Evolutionary conservation across 83 land plant species (phyloP).

Genomic region (Larix sibirica): DNA sequence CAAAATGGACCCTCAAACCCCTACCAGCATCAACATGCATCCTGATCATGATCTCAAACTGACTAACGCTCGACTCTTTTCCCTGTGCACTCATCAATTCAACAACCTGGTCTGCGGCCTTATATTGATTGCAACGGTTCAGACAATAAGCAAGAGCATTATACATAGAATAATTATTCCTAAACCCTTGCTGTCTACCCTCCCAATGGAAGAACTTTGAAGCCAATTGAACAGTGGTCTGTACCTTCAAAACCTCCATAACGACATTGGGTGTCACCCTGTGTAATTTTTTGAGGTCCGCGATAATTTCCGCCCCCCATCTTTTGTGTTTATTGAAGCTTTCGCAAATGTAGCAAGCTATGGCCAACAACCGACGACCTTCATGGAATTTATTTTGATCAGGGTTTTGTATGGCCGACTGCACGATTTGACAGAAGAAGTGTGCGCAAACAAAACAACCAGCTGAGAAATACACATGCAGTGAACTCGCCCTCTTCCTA

Average conservation of each 20-base stretch:
- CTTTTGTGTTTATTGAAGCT: constrained; percentile 45
- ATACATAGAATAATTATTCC: constrained; percentile 51
- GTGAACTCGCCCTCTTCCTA: too few species aligned
- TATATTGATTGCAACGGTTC: constrained; percentile 27
- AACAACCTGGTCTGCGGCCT: constrained; percentile 61
- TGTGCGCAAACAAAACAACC: too few species aligned
- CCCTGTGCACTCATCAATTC: constrained; percentile 69
- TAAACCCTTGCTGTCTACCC: constrained; percentile 65
- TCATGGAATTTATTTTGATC: background rate
- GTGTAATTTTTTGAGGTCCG: constrained; percentile 58
- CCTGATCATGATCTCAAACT: constrained; percentile 67
- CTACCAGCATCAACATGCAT: constrained; percentile 54
- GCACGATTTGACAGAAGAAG: too few species aligned
- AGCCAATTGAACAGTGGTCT: constrained; percentile 31
- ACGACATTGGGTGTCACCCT: too few species aligned
- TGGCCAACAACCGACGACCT: constrained; percentile 54
- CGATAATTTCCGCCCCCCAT: constrained; percentile 55
- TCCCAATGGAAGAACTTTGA: constrained; percentile 75
- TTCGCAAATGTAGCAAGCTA: constrained; percentile 61
- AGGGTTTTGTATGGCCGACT: too few species aligned
- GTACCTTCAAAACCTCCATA: constrained; percentile 54
- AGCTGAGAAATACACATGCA: too few species aligned
- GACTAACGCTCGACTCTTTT: constrained; percentile 54
- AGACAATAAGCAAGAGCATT: constrained; percentile 66
- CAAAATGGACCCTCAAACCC: constrained; percentile 48